Base-by-base conservation (phyloP, 371 early-diverging fungal genomes). In the Rhizomucor miehei region DNA sequence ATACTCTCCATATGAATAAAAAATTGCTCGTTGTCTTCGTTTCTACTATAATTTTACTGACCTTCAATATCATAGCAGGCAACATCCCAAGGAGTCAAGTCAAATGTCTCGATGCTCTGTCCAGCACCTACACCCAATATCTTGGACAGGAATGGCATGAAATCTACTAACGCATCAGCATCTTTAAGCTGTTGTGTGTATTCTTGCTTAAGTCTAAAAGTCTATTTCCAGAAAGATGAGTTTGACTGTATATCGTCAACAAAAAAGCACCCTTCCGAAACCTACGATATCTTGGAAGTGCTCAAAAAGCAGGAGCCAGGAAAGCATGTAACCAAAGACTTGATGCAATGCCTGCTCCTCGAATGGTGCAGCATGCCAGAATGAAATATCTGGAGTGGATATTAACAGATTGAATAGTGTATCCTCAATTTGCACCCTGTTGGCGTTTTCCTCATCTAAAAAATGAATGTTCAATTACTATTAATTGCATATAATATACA, bases 271-370 rank as follows among this genome's bases (percentile, higher is more conserved):
- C 14, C n/a, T n/a, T 14, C 40, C 17, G 11, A 37, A 6, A 63
- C 81, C 71, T 81, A 91, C 91, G 52, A 90, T 85, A 62, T 90
- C 85, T n/a, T 80, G 80, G 58, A 93, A 88, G 38, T 90, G 86
- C 56, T 87, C 88, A 57, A 90, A 82, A 35, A 88, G 59, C 11
- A 86, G 65, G 73, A 88, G 80, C 89, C 91, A 90, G 0, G 84
- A 71, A 39, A 90, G 60, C 29, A 93, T 64, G 54, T 85, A 87
- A 2, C 90, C 89, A 46, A 89, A 70, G 0, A 69, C 71, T 11
- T 73, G 55, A 44, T 79, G 69, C 12, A 61, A 45, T 25, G 58
- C 67, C 55, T 60, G 46, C 1, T 63, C 68, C 16, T 55, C 59
- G 44, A 55, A 48, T 11, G 57, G 48, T 1, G 56, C 48, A 1